phyloP scores from a whole-genome alignment of 139 green algal species.

The Deuterostichococcus epilithicus region DNA sequence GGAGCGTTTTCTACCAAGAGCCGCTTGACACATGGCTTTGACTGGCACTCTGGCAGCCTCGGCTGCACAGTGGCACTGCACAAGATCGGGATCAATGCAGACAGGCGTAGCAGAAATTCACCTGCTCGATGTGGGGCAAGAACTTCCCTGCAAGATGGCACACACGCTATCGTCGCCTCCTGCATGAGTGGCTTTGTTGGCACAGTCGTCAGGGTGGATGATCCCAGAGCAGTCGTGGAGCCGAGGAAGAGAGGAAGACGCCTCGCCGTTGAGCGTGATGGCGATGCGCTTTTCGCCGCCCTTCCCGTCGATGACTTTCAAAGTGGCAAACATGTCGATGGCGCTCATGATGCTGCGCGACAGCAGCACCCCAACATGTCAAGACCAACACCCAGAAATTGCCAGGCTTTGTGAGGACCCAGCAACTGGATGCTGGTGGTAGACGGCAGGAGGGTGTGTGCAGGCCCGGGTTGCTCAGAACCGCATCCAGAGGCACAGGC shows the following conservation, averaged over 20 bases:
- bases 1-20: too few species aligned
- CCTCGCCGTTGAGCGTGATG: constrained; percentile 59
- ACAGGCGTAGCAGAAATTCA: not conserved
- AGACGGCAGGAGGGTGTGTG: too few species aligned
- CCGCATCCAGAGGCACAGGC: too few species aligned
- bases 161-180: too few species aligned
- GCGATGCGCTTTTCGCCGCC: constrained; percentile 47
- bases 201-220: not conserved
- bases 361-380: too few species aligned
- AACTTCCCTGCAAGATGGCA: constrained; percentile 29
- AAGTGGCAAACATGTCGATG: constrained; percentile 42
- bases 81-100: too few species aligned
- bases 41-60: too few species aligned
- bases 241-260: not conserved
- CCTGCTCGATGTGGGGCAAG: constrained; percentile 41
- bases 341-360: constrained; percentile 42
- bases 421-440: too few species aligned
- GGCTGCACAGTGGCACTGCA: not conserved
- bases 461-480: too few species aligned
- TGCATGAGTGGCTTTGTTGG: not conserved
- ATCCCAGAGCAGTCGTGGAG: not conserved
- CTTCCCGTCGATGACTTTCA: constrained; percentile 47
- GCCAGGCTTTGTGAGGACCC: too few species aligned
- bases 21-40: too few species aligned
- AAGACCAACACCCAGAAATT: too few species aligned